Base-by-base conservation (phyloP, 768 basidiomycete genomes). In the Pulveroboletus sp. region DNA sequence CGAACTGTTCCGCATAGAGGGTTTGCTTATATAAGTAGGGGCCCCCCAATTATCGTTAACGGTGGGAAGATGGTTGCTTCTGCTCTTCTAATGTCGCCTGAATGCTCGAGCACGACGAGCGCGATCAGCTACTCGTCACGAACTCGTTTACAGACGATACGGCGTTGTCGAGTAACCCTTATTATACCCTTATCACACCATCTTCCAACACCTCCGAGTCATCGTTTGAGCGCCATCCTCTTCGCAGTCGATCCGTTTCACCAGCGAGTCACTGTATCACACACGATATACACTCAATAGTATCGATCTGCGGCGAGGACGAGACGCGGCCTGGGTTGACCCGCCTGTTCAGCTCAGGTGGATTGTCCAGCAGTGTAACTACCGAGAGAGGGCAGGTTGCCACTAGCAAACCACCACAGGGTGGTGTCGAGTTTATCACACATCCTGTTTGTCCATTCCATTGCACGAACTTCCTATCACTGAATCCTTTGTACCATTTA, bases 31-130 rank as follows among this genome's bases (percentile, higher is more conserved):
- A 43, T 56, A 51, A 55, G 47, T 8, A 23, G 11, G 24, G 3
- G 48, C n/a, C n/a, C n/a, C n/a, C n/a, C n/a, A n/a, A n/a, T n/a
- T n/a, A n/a, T n/a, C n/a, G n/a, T 29, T 6, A 29, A 12, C 27
- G 31, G 27, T 36, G 30, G 31, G 39, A 50, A 59, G 53, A 35
- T 19, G 14, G 20, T 13, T 26, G 2, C 19, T 54, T 34, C 31
- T 48, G 39, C 45, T 40, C 48, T 45, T 52, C 56, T 59, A 1
- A 63, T 64, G 63, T 23, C 40, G 36, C 38, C 44, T 67, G 65
- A 49, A 68, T 69, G 66, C 61, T 43, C 42, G 29, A 57, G 49
- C 37, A 56, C 43, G 63, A 56, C 56, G 57, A 58, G 57, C 57
- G 42, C 57, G 13, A 56, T 46, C 59, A 52, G 51, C 36, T 54